Conservation (phyloP, 257 asterid genomes). For the Solanum bulbocastanum region DNA sequence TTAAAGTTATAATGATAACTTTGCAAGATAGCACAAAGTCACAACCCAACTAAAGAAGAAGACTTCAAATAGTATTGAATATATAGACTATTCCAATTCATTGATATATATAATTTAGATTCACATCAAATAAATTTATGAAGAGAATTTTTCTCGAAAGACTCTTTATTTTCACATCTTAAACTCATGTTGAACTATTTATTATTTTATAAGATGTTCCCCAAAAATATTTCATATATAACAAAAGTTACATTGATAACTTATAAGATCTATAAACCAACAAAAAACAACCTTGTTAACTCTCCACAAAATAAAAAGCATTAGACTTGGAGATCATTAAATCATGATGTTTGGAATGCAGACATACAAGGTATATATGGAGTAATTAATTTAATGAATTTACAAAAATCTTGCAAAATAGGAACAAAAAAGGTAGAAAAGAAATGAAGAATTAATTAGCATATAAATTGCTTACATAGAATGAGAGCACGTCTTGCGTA, state of each 20-base stretch:
- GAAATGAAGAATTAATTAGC: neutral
- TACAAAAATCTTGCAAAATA: neutral
- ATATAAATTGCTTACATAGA: neutral
- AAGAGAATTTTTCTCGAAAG: neutral
- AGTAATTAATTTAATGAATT: neutral
- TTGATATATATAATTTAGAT: neutral
- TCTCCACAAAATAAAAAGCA: neutral
- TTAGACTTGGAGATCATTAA: neutral
- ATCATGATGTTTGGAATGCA: neutral
- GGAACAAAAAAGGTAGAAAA: neutral
- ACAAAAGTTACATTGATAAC: neutral
- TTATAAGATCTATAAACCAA: neutral
- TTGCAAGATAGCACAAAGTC: neutral
- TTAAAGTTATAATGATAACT: too few species aligned
- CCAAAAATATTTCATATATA: neutral
- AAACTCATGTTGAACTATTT: neutral
- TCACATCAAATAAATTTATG: neutral
- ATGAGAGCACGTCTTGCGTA: neutral
- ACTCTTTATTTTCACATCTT: neutral
- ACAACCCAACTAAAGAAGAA: neutral
- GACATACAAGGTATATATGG: neutral
- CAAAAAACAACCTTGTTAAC: neutral
- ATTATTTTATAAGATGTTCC: neutral
- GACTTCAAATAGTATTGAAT: neutral
- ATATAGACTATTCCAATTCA: neutral